phyloP scores from a whole-genome alignment of 192 early-diverging fungal genomes.

The Coemansia sp. region DNA sequence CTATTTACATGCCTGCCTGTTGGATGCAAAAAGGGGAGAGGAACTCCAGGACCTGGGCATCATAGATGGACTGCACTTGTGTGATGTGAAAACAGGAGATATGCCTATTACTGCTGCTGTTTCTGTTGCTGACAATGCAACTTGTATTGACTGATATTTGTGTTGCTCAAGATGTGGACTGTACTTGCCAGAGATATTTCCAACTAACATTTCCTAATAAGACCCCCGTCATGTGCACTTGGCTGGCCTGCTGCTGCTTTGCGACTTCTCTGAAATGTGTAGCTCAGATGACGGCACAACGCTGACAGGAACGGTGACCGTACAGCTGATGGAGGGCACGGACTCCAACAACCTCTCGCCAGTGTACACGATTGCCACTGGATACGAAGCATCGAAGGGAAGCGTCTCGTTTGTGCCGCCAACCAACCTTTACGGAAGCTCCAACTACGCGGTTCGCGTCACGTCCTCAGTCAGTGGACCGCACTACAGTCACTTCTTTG shows the following conservation, averaged over 20 bases:
- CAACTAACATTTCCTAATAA: no score
- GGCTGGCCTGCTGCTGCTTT: neutral
- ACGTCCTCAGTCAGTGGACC: slow-evolving; percentile 37
- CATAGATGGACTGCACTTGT: no score
- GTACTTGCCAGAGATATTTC: no score
- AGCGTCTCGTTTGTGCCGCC: slow-evolving; percentile 33
- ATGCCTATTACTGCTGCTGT: no score
- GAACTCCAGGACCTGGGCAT: no score
- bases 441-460: slow-evolving; percentile 42
- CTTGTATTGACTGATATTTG: no score
- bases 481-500: slow-evolving; percentile 54
- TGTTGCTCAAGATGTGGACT: no score
- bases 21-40: no score
- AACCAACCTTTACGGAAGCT: slow-evolving; percentile 21
- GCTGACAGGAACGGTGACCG: slow-evolving; percentile 40
- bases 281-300: slow-evolving; percentile 35
- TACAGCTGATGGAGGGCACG: slow-evolving; percentile 52
- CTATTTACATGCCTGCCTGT: neutral
- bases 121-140: no score
- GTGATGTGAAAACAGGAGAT: no score
- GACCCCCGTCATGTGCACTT: no score
- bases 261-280: slow-evolving; percentile 8
- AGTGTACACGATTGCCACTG: slow-evolving; percentile 26
- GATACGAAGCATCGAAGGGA: slow-evolving; percentile 19
- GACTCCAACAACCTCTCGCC: slow-evolving; percentile 46